Evolutionary conservation across 306 rosid species (phyloP), one percentile per base, ranked within the genome.

Genomic region (Ochetophila trinervis): DNA sequence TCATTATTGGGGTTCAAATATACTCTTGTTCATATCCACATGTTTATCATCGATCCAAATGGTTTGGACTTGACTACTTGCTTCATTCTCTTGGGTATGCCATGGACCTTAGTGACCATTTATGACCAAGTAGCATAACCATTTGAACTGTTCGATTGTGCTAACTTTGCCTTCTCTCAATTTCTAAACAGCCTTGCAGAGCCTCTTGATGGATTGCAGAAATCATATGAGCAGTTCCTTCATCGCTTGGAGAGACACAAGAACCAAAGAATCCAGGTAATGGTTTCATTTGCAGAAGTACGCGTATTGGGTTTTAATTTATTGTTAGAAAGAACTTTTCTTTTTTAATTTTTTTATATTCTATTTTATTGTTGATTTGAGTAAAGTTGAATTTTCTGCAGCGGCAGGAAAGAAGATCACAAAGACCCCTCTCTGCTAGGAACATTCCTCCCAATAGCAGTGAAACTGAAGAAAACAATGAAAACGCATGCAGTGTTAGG

Each of bases 201-300:
- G 73, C 98, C 96, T 19, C 19, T 73, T 49, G 95, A 83, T 71
- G 91, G 81, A 60, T 51, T 89, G 79, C 91, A 89, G 76, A 85
- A 81, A 78, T 79, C 98, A 16, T 92, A 87, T 57, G 91, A 92
- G 68, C 88, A 92, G 79, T 92, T 87, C 74, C 91, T 89, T 76
- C 80, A 68, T 69, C 95, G 95, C 60, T 72, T 74, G 86, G 76
- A 79, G 68, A 80, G 81, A 71, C 81, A 78, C 79, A 88, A 70
- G 68, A 79, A 72, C 52, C 79, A 81, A 74, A 81, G 56, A 82
- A 58, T 13, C 58, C 85, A 80, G 90, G 98, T 92, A 69, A 62
- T 73, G 60, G 44, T 53, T 37, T 53, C 12, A 14, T 8, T 63
- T 20, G 51, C 32, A 18, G 34, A 24, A 17, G 48, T 70, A 40